Percentiles rank a stretch among this genome's conserved stretches.
These are phyloP conservation scores for Ganoderma lingzhi DNA, from an alignment of 1,284 basidiomycete species.

Conservation along the genomic window DNA sequence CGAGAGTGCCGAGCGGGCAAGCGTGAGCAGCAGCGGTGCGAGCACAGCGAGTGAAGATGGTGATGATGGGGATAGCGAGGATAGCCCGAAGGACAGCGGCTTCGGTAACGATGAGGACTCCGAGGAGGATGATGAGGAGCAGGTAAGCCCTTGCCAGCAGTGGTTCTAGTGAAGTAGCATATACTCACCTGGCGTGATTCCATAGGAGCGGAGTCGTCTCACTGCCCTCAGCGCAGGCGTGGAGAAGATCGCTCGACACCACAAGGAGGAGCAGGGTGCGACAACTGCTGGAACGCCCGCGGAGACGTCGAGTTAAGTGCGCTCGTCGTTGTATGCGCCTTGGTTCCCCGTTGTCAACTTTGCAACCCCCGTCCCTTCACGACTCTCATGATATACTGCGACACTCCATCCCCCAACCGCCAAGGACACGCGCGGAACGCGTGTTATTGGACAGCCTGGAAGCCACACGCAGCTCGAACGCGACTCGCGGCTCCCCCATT, in stretches of 20 bases:
- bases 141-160: constrained; percentile 10
- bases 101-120: constrained; percentile 21
- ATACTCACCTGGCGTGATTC: constrained; percentile 9
- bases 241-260: constrained; percentile 75
- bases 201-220: constrained; percentile 39
- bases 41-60: constrained; percentile 28
- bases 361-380: constrained; percentile 4
- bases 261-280: constrained; percentile 28
- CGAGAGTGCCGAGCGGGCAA: constrained; percentile 24
- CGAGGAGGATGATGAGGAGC: constrained; percentile 32
- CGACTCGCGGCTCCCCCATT: constrained; percentile 21
- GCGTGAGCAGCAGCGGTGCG: constrained; percentile 21
- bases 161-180: background rate
- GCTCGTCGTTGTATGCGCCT: constrained; percentile 14
- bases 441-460: constrained; percentile 23
- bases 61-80: constrained; percentile 30
- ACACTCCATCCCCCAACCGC: constrained; percentile 1
- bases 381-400: constrained; percentile 21
- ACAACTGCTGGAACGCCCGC: constrained; percentile 11
- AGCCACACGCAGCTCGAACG: constrained; percentile 11
- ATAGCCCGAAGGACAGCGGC: constrained; percentile 27
- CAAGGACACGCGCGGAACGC: constrained; percentile 20
- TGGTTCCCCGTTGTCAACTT: background rate
- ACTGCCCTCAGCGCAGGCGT: constrained; percentile 68
- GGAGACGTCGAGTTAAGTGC: constrained; percentile 20